Evolutionary conservation across 164 flowering plant species (phyloP).

Genomic region (Vitis vinifera): DNA sequence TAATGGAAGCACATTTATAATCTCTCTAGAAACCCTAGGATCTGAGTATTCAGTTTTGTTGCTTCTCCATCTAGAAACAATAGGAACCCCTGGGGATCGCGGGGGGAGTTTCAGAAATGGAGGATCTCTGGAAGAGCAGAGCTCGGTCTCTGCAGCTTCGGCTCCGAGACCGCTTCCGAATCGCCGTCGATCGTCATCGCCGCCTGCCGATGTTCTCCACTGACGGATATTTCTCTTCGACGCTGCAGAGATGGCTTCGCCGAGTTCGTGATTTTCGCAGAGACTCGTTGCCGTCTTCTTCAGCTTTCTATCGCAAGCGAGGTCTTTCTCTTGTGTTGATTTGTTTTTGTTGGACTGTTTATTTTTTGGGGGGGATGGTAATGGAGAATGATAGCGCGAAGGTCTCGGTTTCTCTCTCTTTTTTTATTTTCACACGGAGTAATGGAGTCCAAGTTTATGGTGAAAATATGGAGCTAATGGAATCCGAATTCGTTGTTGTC

Average conservation of each 20-base stretch:
- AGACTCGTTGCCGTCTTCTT: conserved; percentile 54
- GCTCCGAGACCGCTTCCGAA: conserved; percentile 68
- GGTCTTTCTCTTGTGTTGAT: conserved; percentile 26
- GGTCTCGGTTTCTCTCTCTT: neutral
- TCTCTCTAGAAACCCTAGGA: too few relatives aligned
- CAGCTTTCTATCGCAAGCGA: conserved; percentile 66
- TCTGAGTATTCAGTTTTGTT: neutral
- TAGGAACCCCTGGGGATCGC: conserved; percentile 27
- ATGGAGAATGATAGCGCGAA: too few relatives aligned
- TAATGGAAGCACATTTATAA: too few relatives aligned
- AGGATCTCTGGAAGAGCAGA: conserved; percentile 61
- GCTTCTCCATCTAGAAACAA: neutral
- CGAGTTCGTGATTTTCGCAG: conserved; percentile 54
- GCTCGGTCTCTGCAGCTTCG: conserved; percentile 55
- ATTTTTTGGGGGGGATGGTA: neutral
- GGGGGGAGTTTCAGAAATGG: conserved; percentile 10
- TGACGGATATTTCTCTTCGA: conserved; percentile 49
- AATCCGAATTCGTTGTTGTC: too few relatives aligned
- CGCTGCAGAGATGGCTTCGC: conserved; percentile 51
- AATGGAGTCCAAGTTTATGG: too few relatives aligned
- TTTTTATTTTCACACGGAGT: too few relatives aligned
- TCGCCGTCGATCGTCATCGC: conserved; percentile 68
- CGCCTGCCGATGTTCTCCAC: conserved; percentile 31
- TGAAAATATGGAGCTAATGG: too few relatives aligned
- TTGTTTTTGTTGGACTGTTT: neutral